Conservation (phyloP, 176 grass and related monocot species). For the Oryza punctata region DNA sequence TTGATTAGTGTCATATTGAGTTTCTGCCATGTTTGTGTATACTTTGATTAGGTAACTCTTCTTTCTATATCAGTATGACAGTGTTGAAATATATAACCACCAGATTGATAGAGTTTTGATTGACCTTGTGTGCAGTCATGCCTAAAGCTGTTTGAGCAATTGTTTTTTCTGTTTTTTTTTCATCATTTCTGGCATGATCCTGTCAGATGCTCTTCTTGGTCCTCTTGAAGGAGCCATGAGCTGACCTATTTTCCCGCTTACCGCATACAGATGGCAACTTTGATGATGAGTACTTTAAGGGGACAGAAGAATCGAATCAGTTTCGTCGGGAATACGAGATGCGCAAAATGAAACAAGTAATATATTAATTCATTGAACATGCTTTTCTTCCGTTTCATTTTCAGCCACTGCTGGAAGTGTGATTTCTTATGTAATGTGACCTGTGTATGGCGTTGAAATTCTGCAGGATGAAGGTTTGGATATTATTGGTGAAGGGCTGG, state of each 20-base stretch:
- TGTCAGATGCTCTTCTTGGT: neutral
- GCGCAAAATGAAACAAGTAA: constrained; percentile 85
- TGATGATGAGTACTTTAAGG: constrained; percentile 84
- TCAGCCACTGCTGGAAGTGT: neutral
- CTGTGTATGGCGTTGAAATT: neutral
- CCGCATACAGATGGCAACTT: constrained; percentile 71
- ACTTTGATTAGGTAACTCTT: neutral
- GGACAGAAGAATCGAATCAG: constrained; percentile 81
- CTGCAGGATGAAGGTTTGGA: constrained; percentile 91
- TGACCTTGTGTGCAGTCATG: neutral
- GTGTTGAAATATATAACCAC: neutral
- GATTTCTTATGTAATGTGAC: neutral
- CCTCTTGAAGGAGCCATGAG: neutral
- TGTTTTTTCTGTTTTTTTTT: neutral
- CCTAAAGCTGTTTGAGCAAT: constrained; percentile 9
- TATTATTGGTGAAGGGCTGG: constrained; percentile 84
- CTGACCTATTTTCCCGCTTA: neutral
- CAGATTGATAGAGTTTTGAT: neutral
- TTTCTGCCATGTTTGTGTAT: neutral
- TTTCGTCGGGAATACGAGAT: constrained; percentile 89
- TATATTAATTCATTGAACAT: neutral
- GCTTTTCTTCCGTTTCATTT: neutral
- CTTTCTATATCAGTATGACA: neutral
- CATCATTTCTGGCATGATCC: neutral
- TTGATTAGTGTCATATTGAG: too few relatives aligned